These are phyloP conservation scores for Lactarius evosmus DNA, from an alignment of 768 basidiomycete genomes.

Conservation along the genomic window DNA sequence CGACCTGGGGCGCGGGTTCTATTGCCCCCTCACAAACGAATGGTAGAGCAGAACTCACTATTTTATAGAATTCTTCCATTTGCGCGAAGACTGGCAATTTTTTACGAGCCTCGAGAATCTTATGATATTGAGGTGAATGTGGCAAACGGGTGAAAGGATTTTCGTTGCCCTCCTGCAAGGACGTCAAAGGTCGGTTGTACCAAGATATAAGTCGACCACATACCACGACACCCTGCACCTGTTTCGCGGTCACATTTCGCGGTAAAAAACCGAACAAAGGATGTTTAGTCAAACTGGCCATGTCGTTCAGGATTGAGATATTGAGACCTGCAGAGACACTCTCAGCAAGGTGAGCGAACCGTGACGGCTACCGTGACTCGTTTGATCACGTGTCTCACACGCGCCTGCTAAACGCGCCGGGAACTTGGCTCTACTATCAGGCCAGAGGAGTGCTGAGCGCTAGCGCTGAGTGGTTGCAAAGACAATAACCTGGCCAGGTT, in stretches of 20 bases:
- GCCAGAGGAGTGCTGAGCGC: not conserved
- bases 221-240: constrained; percentile 44
- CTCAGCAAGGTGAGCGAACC: not conserved
- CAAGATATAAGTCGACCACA: constrained; percentile 15
- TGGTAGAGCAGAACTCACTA: constrained; percentile 51
- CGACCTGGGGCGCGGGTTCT: constrained; percentile 31
- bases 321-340: not conserved
- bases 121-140: constrained; percentile 74
- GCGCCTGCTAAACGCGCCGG: constrained; percentile 11
- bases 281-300: constrained; percentile 23
- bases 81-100: constrained; percentile 88
- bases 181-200: not conserved
- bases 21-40: constrained; percentile 32
- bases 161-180: constrained; percentile 61
- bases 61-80: constrained; percentile 89
- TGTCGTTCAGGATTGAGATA: not conserved
- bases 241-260: constrained; percentile 39
- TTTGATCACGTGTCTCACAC: constrained; percentile 9
- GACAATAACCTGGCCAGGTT: constrained; percentile 24
- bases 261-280: constrained; percentile 48
- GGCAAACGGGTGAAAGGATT: constrained; percentile 89
- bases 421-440: constrained; percentile 13
- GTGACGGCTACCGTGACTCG: not conserved
- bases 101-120: constrained; percentile 80
- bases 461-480: constrained; percentile 7